A percentile compares a stretch with the other conserved stretches of the same genome.
phyloP scores from a whole-genome alignment of 208 protist species.

The Histomonas meleagridis region DNA sequence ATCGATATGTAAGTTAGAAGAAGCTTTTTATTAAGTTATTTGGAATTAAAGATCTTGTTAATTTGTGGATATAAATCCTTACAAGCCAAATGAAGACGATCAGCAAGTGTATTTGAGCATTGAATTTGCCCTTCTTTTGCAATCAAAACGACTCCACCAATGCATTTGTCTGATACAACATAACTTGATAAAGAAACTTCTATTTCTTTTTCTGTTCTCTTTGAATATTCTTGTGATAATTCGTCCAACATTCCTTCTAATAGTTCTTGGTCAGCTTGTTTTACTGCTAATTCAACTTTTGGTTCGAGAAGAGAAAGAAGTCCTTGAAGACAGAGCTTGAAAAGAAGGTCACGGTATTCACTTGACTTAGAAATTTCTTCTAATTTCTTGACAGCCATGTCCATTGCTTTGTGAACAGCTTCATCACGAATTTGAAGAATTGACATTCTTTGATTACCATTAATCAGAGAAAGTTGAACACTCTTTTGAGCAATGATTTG shows the following conservation, averaged over 20 bases:
- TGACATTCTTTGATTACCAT: background rate
- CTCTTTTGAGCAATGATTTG: background rate
- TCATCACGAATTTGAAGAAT: background rate
- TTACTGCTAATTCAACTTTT: background rate
- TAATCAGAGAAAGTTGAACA: background rate
- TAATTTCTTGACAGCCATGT: background rate
- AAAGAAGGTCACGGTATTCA: background rate
- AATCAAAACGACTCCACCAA: slow-evolving; percentile 4
- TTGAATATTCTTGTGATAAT: background rate
- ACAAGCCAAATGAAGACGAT: background rate
- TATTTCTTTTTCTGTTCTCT: background rate
- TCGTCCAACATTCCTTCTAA: background rate
- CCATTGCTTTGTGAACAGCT: background rate
- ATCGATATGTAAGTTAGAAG: too few relatives aligned
- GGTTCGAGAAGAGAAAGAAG: background rate
- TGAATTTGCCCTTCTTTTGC: background rate
- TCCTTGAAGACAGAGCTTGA: background rate
- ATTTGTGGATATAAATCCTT: slow-evolving; percentile 22
- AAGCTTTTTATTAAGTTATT: too few relatives aligned
- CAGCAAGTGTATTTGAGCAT: background rate
- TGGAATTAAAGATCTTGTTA: background rate
- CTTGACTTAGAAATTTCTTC: background rate
- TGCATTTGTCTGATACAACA: background rate
- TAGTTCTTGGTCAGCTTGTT: background rate
- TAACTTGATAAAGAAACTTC: background rate